Evolutionary conservation across 768 basidiomycete species (phyloP).

Genomic region (Amanita pseudoporphyria): DNA sequence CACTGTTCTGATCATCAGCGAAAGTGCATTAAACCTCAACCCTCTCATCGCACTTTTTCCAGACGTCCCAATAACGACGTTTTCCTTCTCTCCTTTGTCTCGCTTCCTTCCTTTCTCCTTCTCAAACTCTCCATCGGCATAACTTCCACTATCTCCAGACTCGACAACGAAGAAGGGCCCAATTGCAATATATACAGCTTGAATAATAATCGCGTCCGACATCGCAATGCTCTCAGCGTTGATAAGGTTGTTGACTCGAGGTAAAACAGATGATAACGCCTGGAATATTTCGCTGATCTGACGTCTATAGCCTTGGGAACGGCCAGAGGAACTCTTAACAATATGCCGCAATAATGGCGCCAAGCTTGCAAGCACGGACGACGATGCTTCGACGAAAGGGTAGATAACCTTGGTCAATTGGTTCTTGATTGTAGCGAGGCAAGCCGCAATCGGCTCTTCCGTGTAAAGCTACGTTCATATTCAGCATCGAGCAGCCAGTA

Average conservation of each 20-base stretch:
- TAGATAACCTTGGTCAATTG: conserved; percentile 73
- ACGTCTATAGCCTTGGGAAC: conserved; percentile 28
- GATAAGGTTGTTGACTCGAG: conserved; percentile 67
- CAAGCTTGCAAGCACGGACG: conserved; percentile 26
- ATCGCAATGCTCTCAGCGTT: conserved; percentile 65
- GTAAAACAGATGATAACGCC: conserved; percentile 59
- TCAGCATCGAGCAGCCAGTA: background rate
- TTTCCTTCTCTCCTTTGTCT: conserved; percentile 45
- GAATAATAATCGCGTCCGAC: conserved; percentile 88
- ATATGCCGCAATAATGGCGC: conserved; percentile 42
- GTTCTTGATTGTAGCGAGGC: conserved; percentile 70
- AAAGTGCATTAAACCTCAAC: conserved; percentile 71
- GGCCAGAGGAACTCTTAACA: conserved; percentile 29
- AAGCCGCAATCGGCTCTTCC: conserved; percentile 81
- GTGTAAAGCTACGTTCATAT: conserved; percentile 65
- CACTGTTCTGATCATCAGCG: conserved; percentile 80
- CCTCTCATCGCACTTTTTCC: conserved; percentile 77
- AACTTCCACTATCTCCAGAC: conserved; percentile 25
- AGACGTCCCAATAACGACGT: conserved; percentile 52
- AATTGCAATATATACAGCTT: conserved; percentile 87
- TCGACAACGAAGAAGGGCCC: conserved; percentile 93
- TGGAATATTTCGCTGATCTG: conserved; percentile 65
- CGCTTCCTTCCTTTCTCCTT: conserved; percentile 24
- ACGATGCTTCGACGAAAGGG: conserved; percentile 72
- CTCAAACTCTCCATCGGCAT: conserved; percentile 29